Evolutionary conservation across 2,329 filamentous ascomycete genomes (phyloP), one percentile per base, ranked within the genome.

Genomic region (Cladosporium sp.): DNA sequence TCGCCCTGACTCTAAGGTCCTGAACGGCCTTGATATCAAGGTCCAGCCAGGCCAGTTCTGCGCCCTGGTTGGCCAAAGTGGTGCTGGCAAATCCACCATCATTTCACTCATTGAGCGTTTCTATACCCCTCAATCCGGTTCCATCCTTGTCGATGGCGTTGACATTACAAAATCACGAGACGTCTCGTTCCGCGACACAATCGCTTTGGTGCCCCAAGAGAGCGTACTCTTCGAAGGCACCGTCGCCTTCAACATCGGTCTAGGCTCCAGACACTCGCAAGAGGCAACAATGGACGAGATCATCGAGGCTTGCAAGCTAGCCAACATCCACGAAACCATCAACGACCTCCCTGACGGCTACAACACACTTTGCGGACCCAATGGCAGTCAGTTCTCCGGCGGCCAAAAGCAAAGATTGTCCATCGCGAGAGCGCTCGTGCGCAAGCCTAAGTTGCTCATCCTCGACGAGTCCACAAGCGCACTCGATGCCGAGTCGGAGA

Each of bases 341-440:
- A 86, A 83, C 6, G 80, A 85, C 12, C 85, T 98, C 1, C 93
- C 95, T 0, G 90, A 98, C 71, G 91, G 91, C 1, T 98, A 98
- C 73, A 87, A 97, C 70, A 98, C 95, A 0, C 89, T 96, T 70
- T 94, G 98, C n/a, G 95, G 95, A 65, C 93, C 97, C 78, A 89
- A 93, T 69, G 95, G 95, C 11, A 96, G 97, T 76, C 81, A 97
- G 61, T 84, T 99, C 10, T 96, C 92, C 64, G 95, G 95, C 76
- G 95, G 95, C 44, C 95, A 99, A 79, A 97, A 97, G 78, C 95
- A 98, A 79, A 91, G 95, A 72, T 95, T 98, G 74, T 93, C 93
- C 11, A 97, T 98, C 78, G 93, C 94, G 7, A 86, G 93, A 74
- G 93, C 93, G 44, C 87, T 97, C 66, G 92, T 97, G 26, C 94